Conservation (phyloP, 1,284 basidiomycete genomes). For the Ceratorhiza oryzae-sativae region DNA sequence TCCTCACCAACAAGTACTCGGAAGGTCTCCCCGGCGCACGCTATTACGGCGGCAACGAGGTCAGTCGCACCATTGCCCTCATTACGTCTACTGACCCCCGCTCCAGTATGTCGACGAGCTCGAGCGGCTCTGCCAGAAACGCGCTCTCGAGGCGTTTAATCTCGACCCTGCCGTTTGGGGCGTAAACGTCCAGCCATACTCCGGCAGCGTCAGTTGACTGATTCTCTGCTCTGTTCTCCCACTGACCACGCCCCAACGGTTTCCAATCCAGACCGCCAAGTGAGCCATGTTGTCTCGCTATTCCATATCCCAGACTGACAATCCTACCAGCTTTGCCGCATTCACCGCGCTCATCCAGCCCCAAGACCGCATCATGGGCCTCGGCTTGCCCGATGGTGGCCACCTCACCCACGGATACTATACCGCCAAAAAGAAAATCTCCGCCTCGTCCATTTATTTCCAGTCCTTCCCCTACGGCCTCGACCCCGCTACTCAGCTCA, state of each 20-base stretch:
- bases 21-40: slow-evolving; percentile 94
- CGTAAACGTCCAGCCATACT: slow-evolving; percentile 99
- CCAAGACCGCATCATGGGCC: slow-evolving; percentile 99
- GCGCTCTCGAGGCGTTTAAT: slow-evolving; percentile 96
- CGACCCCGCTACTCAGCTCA: slow-evolving; percentile 82
- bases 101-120: slow-evolving; percentile 88
- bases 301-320: not conserved
- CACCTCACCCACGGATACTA: slow-evolving; percentile 99
- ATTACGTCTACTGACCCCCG: not conserved
- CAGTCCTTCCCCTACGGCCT: slow-evolving; percentile 97
- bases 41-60: slow-evolving; percentile 97
- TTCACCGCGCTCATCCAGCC: slow-evolving; percentile 97
- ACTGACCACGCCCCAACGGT: slow-evolving; percentile 27
- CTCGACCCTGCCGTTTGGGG: slow-evolving; percentile 93
- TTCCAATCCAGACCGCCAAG: slow-evolving; percentile 74
- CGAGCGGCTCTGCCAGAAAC: slow-evolving; percentile 92
- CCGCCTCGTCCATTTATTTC: slow-evolving; percentile 99
- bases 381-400: slow-evolving; percentile 97
- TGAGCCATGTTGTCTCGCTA: slow-evolving; percentile 51
- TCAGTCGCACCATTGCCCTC: slow-evolving; percentile 42
- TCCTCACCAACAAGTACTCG: slow-evolving; percentile 98
- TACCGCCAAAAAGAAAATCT: slow-evolving; percentile 99
- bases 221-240: slow-evolving; percentile 15
- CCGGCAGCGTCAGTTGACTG: slow-evolving; percentile 73
- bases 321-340: slow-evolving; percentile 82